Evolutionary conservation across 176 grass and related monocot genomes (phyloP).

Genomic region (Musa schizocarpa): DNA sequence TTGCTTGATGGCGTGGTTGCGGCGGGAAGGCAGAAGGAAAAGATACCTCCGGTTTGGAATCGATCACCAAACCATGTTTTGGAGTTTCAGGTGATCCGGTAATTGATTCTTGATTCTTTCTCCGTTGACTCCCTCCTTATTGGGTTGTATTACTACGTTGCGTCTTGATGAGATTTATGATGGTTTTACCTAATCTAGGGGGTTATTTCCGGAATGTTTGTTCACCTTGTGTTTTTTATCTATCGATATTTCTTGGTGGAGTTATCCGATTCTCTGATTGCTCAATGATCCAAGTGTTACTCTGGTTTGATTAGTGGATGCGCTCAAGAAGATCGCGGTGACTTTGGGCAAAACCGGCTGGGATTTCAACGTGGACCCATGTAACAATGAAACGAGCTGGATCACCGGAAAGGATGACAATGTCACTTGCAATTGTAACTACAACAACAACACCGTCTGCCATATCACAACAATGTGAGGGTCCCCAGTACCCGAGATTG

Average conservation of each 20-base stretch:
- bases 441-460: neutral
- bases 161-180: too few relatives aligned
- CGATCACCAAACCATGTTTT: neutral
- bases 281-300: neutral
- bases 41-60: neutral
- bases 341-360: neutral
- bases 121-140: too few relatives aligned
- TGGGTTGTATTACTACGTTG: too few relatives aligned
- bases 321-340: neutral
- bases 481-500: neutral
- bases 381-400: neutral
- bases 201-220: constrained; percentile 6
- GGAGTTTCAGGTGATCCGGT: neutral
- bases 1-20: too few relatives aligned
- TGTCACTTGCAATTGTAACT: neutral
- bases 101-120: neutral
- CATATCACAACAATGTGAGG: neutral
- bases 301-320: neutral
- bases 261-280: neutral
- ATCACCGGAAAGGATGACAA: neutral
- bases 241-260: neutral
- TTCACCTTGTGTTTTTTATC: constrained; percentile 16
- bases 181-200: too few relatives aligned
- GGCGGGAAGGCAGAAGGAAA: neutral
- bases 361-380: neutral